Evolutionary conservation across 441 rosid species (phyloP), one percentile per base, ranked within the genome.

Genomic region (Pelargonium cotyledonis): DNA sequence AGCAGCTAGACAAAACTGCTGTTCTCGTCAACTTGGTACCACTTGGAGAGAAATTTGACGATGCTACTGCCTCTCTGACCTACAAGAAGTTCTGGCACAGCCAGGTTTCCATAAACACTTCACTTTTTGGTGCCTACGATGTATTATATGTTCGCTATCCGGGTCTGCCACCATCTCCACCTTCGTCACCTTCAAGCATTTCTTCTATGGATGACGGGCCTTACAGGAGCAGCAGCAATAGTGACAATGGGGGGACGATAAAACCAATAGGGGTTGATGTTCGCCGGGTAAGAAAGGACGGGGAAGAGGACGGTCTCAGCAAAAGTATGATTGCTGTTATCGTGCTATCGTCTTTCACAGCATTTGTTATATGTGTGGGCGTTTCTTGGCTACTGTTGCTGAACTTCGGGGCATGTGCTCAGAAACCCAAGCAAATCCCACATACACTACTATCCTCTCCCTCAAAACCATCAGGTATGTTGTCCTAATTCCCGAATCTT

Each of bases 251-350:
- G 67, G 84, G 91, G 82, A 76, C 77, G 1, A 72, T 78, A 75
- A 94, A 89, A 78, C 98, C 98, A 10, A 75, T 89, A 0, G 97
- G 97, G 16, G 98, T 88, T 68, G 88, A 88, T 76, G 86, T 89
- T 5, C 55, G 15, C 5, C 4, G 15, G 16, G n/a, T 49, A 71
- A 82, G 68, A 1, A 84, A 76, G 80, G 82, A 83, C 76, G 76
- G 23, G 70, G 86, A 63, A 46, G 88, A 74, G 78, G 58, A 65
- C n/a, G 73, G 81, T 66, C 86, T 94, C 70, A 81, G 81, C 65
- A 83, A 79, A 15, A 89, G 88, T 38, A 79, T 73, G 41, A 78
- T 94, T 77, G 85, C 89, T 67, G 81, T 94, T 75, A 84, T 91
- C 76, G 85, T 82, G 38, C 75, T 94, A 70, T 91, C 97, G 0